Evolutionary conservation across 2,329 filamentous ascomycete species (phyloP), one percentile per base, ranked within the genome.

Genomic region (Aspergillus fumigatus): DNA sequence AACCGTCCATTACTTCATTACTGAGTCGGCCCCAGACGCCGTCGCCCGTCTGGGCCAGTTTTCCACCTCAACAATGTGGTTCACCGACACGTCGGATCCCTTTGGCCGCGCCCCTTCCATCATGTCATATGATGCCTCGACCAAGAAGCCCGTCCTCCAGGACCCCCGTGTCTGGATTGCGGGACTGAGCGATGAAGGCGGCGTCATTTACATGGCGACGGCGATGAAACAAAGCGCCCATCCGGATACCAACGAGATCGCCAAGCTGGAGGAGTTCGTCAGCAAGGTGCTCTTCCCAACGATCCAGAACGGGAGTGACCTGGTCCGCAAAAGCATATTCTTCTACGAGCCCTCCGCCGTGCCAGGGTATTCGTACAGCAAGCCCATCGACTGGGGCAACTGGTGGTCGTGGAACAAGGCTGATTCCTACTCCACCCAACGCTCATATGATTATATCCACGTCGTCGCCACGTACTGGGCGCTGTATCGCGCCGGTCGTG

Each of bases 391-490:
- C 61, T 85, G 81, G 82, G 64, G 62, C 0, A 74, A 71, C 7
- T 83, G 81, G 79, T 75, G 73, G 7, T 79, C 79, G 0, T 85
- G 83, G 82, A 75, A 81, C 55, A 73, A 76, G 54, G 62, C 70
- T 0, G 68, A 72, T 0, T 75, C 84, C 0, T 79, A 79, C 57
- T 70, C 70, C 0, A 74, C 78, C 0, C 76, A 80, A 21, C 75
- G 84, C 2, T 82, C 82, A 0, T 86, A 86, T 60, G 77, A 86
- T 60, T 86, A 86, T 59, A 79, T 85, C 2, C 82, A 85, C 59
- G 79, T 83, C 0, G 71, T 78, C 0, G 81, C 79, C 0, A 73
- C 79, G 0, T 85, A 85, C 63, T 86, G 82, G 82, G 73, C 80
- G 0, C 64, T 86, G 48, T 86, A 86, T 58, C 78, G 82, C 1